Conservation (phyloP, 495 filamentous ascomycete genomes). For the Aspergillus nanangensis region DNA sequence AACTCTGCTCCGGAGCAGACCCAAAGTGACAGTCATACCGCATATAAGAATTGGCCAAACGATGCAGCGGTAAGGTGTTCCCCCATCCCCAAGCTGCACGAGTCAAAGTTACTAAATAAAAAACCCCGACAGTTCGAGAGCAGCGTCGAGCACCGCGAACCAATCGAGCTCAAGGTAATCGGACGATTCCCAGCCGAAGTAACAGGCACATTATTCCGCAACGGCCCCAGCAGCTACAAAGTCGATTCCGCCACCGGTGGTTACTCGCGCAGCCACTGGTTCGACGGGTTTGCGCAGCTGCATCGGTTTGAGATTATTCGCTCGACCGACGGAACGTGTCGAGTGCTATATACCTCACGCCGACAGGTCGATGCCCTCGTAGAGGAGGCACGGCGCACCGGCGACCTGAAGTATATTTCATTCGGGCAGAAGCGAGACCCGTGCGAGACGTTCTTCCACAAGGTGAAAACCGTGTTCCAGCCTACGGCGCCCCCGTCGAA, state of each 20-base stretch:
- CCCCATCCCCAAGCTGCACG: neutral
- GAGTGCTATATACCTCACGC: conserved; percentile 9
- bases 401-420: conserved; percentile 4
- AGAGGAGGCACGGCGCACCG: conserved; percentile 5
- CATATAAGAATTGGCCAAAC: conserved; percentile 11
- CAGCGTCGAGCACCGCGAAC: neutral
- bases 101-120: too few relatives aligned
- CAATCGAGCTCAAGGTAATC: conserved; percentile 4
- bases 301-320: conserved; percentile 10
- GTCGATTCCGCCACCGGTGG: neutral
- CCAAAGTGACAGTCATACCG: too few relatives aligned
- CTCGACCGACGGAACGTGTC: conserved; percentile 1
- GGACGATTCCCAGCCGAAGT: conserved; percentile 4
- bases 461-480: conserved; percentile 7
- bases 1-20: too few relatives aligned
- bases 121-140: conserved; percentile 7
- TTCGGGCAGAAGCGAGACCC: conserved; percentile 15
- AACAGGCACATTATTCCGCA: conserved; percentile 8
- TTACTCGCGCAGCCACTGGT: conserved; percentile 10
- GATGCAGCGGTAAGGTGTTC: conserved; percentile 4
- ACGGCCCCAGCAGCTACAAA: conserved; percentile 6
- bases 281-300: conserved; percentile 10
- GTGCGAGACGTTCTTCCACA: conserved; percentile 8
- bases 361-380: conserved; percentile 10
- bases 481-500: neutral